Evolutionary conservation across 768 basidiomycete species (phyloP), one percentile per base, ranked within the genome.

Genomic region (Lactarius pseudohatsudake): DNA sequence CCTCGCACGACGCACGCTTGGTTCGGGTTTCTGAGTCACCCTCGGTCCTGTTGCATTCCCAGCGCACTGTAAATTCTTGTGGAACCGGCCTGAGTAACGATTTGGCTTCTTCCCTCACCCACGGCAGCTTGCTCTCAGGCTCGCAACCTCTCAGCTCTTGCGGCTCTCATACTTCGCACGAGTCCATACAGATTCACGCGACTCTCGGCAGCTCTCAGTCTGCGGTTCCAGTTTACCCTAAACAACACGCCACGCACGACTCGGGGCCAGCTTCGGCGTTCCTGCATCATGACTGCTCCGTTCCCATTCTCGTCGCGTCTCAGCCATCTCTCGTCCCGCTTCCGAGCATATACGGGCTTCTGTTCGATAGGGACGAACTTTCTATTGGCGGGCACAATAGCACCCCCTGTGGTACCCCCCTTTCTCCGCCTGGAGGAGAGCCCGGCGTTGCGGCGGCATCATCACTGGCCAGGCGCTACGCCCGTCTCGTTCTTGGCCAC

Each of bases 401-500:
- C 5, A 34, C 30, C 16, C 41, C 40, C 41, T 47, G 41, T 22
- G 47, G 36, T 0, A 20, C 38, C n/a, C 53, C 47, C 10, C 47
- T 15, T 40, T n/a, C 57, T 11, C 32, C 47, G 18, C 53, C 61
- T 30, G 30, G 30, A 36, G 26, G 30, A 36, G 26, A 32, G 1
- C n/a, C 13, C 16, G 54, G 38, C 36, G 20, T 18, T 13, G 43
- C 40, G 16, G 20, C 26, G 32, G 56, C 34, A 3, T 53, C 50
- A 11, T 53, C 50, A 11, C 53, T 9, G 26, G 18, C 40, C 34
- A 36, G 47, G 47, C 32, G 56, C 69, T 32, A 68, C 62, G 20
- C 69, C 69, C 1, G 20, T 69, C 54, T 63, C 69, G 26, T 69
- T 69, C 56, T 11, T 64, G 6, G 62, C 65, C 34, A 68, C 43